These are phyloP conservation scores for Mycena capillaripes DNA, from an alignment of 768 basidiomycete genomes.

Conservation along the genomic window DNA sequence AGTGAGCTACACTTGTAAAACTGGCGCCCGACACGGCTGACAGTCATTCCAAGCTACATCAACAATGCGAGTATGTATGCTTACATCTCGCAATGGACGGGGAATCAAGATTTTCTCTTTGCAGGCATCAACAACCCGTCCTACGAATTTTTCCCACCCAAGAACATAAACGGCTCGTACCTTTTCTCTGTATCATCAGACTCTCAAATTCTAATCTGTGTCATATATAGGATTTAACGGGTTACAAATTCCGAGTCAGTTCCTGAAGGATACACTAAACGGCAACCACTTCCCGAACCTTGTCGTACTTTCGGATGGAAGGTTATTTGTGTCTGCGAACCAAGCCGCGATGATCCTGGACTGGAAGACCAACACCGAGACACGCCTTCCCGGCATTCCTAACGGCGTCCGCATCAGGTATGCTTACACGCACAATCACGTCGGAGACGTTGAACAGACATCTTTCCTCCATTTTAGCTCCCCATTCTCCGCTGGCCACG, in stretches of 20 bases:
- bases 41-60: slow-evolving; percentile 63
- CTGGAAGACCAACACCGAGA: slow-evolving; percentile 54
- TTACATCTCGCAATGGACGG: slow-evolving; percentile 27
- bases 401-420: slow-evolving; percentile 58
- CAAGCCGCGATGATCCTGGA: slow-evolving; percentile 59
- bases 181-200: slow-evolving; percentile 5
- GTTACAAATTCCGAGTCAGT: slow-evolving; percentile 34
- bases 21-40: not conserved
- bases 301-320: slow-evolving; percentile 56
- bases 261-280: slow-evolving; percentile 31
- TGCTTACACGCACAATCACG: too few species aligned
- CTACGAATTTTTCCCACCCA: slow-evolving; percentile 57
- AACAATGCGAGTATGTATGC: slow-evolving; percentile 49
- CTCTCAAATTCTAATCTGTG: not conserved
- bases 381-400: slow-evolving; percentile 57
- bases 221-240: slow-evolving; percentile 39
- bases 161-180: slow-evolving; percentile 53
- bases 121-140: slow-evolving; percentile 75
- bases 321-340: slow-evolving; percentile 58
- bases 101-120: too few species aligned
- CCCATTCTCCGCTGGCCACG: slow-evolving; percentile 55
- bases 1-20: slow-evolving; percentile 23
- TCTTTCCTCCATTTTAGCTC: slow-evolving; percentile 32
- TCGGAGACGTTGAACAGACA: not conserved
- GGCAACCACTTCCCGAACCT: slow-evolving; percentile 42